phyloP scores from a whole-genome alignment of 75 land plant genomes.

The Pinus taeda region DNA sequence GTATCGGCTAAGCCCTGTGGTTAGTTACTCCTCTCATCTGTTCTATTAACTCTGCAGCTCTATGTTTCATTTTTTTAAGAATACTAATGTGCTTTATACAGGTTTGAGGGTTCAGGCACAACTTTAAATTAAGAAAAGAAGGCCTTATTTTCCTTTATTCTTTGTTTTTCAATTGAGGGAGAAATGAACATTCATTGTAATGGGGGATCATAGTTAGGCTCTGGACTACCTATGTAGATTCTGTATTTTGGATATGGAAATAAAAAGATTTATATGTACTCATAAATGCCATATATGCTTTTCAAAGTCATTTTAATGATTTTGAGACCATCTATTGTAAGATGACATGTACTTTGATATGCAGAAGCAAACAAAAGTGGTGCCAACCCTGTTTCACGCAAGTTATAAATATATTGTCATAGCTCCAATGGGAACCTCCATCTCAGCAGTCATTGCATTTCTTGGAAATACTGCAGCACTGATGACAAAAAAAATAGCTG shows the following conservation, averaged over 20 bases:
- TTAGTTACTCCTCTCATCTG: slow-evolving; percentile 5
- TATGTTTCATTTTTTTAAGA: neutral
- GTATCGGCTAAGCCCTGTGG: slow-evolving; percentile 21
- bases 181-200: neutral
- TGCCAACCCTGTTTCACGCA: slow-evolving; percentile 31
- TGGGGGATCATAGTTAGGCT: neutral
- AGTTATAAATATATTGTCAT: slow-evolving; percentile 24
- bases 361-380: slow-evolving; percentile 35
- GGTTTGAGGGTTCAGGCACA: neutral
- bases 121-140: neutral
- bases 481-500: slow-evolving; percentile 20
- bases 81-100: neutral
- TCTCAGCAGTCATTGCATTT: slow-evolving; percentile 33
- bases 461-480: slow-evolving; percentile 11
- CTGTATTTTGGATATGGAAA: neutral
- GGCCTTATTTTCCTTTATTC: neutral
- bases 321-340: neutral
- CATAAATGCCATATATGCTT: neutral
- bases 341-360: slow-evolving; percentile 10
- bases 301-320: neutral
- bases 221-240: neutral
- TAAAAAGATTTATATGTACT: neutral
- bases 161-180: neutral
- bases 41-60: neutral
- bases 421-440: slow-evolving; percentile 30